Conservation (phyloP, 805 yeast species). For the Kazachstania bromeliacearum region DNA sequence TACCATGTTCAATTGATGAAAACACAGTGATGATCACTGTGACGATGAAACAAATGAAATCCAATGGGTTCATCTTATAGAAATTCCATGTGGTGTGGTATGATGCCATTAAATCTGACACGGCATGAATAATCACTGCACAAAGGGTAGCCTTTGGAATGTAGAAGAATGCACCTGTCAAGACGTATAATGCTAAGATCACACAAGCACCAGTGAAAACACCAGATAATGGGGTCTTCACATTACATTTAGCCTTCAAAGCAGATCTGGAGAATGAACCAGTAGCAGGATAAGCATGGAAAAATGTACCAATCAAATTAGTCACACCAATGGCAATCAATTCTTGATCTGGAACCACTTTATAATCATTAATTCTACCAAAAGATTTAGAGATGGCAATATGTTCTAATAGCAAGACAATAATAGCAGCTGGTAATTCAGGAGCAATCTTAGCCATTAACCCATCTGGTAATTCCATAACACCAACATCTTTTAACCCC, state of each 20-base stretch:
- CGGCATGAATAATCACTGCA: conserved; percentile 91
- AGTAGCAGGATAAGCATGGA: conserved; percentile 90
- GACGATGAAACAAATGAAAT: conserved; percentile 59
- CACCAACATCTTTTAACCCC: conserved; percentile 72
- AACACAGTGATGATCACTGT: conserved; percentile 72
- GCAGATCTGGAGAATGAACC: conserved; percentile 96
- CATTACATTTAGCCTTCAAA: conserved; percentile 89
- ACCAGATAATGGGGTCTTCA: conserved; percentile 89
- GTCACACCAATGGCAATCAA: conserved; percentile 88
- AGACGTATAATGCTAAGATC: conserved; percentile 71
- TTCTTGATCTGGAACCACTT: conserved; percentile 88
- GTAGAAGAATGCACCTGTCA: conserved; percentile 75
- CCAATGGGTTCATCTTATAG: conserved; percentile 68
- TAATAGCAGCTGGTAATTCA: conserved; percentile 78
- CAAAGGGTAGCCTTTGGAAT: conserved; percentile 83
- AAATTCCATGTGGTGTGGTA: conserved; percentile 57
- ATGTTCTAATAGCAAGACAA: conserved; percentile 79
- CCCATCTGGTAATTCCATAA: conserved; percentile 53
- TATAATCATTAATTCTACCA: conserved; percentile 86
- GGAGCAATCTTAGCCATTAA: conserved; percentile 52
- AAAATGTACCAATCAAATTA: conserved; percentile 83
- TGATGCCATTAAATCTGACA: conserved; percentile 69
- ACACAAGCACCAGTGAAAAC: conserved; percentile 85
- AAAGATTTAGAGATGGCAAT: conserved; percentile 90
- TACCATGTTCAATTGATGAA: conserved; percentile 75